phyloP scores from a whole-genome alignment of 768 basidiomycete genomes.

The Saitozyma sp. region DNA sequence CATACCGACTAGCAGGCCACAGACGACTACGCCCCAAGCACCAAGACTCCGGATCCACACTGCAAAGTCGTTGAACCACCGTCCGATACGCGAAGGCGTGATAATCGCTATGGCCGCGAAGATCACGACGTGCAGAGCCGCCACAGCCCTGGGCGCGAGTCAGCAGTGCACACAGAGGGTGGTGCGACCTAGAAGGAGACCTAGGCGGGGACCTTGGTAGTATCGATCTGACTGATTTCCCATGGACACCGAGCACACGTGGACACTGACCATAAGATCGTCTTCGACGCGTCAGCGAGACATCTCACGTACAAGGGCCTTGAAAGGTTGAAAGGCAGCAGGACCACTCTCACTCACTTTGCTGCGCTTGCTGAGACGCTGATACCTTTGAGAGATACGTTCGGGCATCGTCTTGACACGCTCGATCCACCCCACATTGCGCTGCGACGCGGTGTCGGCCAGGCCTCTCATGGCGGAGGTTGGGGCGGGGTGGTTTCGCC shows the following conservation, averaged over 20 bases:
- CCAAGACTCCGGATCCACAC: slow-evolving; percentile 36
- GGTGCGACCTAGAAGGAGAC: too few species aligned
- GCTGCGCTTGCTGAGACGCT: slow-evolving; percentile 6
- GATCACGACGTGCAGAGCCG: slow-evolving; percentile 32
- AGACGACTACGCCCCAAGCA: slow-evolving; percentile 35
- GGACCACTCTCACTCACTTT: slow-evolving; percentile 8
- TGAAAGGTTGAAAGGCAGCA: not conserved
- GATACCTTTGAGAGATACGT: slow-evolving; percentile 1
- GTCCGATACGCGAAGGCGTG: slow-evolving; percentile 43
- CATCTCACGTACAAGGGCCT: not conserved
- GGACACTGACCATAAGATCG: not conserved
- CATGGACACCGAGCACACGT: not conserved
- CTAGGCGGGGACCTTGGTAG: too few species aligned
- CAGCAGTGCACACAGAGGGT: not conserved
- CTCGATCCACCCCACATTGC: not conserved
- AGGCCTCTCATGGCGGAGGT: not conserved
- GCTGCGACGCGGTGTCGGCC: slow-evolving; percentile 2
- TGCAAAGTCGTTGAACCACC: slow-evolving; percentile 41
- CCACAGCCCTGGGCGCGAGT: slow-evolving; percentile 27
- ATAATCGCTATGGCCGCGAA: slow-evolving; percentile 44
- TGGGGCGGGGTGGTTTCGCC: too few species aligned
- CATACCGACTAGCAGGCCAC: slow-evolving; percentile 41
- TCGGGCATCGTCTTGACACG: slow-evolving; percentile 1
- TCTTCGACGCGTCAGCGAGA: not conserved
- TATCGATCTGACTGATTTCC: not conserved